Evolutionary conservation across 257 asterid species (phyloP), one percentile per base, ranked within the genome.

Genomic region (Lavandula angustifolia): DNA sequence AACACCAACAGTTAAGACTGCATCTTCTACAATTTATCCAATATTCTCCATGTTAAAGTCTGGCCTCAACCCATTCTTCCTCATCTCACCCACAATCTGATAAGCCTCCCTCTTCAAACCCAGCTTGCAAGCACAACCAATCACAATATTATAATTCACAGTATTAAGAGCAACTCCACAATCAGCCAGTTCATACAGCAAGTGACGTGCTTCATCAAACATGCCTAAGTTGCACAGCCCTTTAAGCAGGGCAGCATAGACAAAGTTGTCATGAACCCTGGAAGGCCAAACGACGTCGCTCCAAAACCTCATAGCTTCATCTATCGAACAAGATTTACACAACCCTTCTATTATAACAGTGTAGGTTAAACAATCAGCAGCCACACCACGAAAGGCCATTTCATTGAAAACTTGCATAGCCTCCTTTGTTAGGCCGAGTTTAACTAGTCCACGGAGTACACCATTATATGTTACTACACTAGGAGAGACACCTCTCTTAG

Each of bases 11-110:
- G 27, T 22, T 22, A 22, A 22, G 27, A 22, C 27, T 22, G 1
- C 27, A 22, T 22, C 27, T 22, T 22, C 27, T 22, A 96, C 77
- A 89, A 77, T 60, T 79, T 87, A 73, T 85, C 84, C 67, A 92
- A 76, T 76, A 89, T 85, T 76, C 96, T 89, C 97, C 97, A 89
- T 1, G 97, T 84, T 32, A 84, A 94, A 80, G 82, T 92, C 96
- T 5, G 96, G 96, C 65, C 38, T 35, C 6, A 89, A 58, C 27
- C 87, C 95, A 75, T 87, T 87, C 68, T 80, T 84, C 72, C 77
- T 92, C 98, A 92, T 89, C 69, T 92, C 96, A 34, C 89, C 80
- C 32, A 84, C 35, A 41, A 92, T 82, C 87, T 75, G 88, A 76
- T 89, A 87, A 64, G 94, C 96, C 65, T 85, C 97, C 56, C 69